phyloP scores from a whole-genome alignment of 495 filamentous ascomycete species.

The Lindgomyces ingoldianus region DNA sequence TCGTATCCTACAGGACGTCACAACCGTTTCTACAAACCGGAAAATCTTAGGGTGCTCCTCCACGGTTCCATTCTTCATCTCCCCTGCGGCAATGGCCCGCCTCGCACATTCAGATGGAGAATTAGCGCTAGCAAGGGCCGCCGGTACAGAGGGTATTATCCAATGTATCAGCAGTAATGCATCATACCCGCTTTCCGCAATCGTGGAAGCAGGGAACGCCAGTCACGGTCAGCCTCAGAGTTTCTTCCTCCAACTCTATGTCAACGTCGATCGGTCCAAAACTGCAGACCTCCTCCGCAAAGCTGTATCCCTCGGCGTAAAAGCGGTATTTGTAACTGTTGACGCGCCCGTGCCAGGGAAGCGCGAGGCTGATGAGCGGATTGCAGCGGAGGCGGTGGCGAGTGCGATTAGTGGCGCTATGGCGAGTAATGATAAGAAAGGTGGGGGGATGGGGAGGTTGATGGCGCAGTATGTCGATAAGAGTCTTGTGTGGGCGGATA shows the following conservation, averaged over 20 bases:
- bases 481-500: conserved; percentile 81
- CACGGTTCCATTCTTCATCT: conserved; percentile 66
- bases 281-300: conserved; percentile 63
- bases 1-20: conserved; percentile 69
- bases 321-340: conserved; percentile 67
- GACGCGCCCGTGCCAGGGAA: conserved; percentile 46
- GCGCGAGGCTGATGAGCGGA: conserved; percentile 31
- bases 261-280: conserved; percentile 69
- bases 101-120: conserved; percentile 73
- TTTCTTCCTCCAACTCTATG: conserved; percentile 82
- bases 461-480: conserved; percentile 97
- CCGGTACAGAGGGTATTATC: neutral
- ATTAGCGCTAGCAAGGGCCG: conserved; percentile 63
- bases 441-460: conserved; percentile 69
- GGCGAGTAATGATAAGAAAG: conserved; percentile 78
- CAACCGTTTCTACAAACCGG: conserved; percentile 39
- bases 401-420: conserved; percentile 47
- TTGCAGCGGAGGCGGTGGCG: conserved; percentile 5
- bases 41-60: conserved; percentile 63
- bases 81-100: conserved; percentile 74
- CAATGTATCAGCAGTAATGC: conserved; percentile 16
- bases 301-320: conserved; percentile 60
- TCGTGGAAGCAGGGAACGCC: conserved; percentile 26
- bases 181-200: conserved; percentile 13
- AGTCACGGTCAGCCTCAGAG: conserved; percentile 34